Conservation (phyloP, 176 grass and related monocot genomes). For the Oryza brachyantha region DNA sequence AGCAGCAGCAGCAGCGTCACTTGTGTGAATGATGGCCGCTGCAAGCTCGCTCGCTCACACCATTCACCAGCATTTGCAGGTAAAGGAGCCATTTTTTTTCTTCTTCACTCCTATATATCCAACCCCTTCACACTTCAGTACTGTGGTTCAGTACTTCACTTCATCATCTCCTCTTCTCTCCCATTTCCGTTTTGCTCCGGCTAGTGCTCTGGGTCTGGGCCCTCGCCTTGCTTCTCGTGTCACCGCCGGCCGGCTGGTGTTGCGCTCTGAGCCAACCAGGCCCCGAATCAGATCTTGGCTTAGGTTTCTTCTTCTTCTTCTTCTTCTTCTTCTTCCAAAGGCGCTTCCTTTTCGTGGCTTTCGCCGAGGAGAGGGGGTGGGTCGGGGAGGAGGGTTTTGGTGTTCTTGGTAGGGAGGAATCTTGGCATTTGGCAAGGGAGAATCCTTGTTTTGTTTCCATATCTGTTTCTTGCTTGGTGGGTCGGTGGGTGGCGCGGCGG, state of each 20-base stretch:
- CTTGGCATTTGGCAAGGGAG: neutral
- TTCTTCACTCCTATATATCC: neutral
- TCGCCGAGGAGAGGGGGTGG: neutral
- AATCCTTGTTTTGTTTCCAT: neutral
- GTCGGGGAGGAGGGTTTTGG: neutral
- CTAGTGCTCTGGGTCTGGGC: neutral
- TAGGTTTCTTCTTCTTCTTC: neutral
- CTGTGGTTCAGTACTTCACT: no score
- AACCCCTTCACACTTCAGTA: neutral
- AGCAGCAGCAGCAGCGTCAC: neutral
- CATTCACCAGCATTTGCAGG: slow-evolving; percentile 1
- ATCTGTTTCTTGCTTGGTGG: neutral
- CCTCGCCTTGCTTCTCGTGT: neutral
- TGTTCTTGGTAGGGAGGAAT: neutral
- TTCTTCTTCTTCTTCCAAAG: slow-evolving; percentile 16
- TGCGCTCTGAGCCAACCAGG: slow-evolving; percentile 10
- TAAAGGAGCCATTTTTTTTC: neutral
- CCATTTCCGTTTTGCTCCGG: neutral
- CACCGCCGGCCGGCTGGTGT: neutral
- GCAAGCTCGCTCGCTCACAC: neutral
- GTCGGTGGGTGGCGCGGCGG: neutral
- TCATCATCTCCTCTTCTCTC: neutral
- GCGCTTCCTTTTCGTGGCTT: neutral
- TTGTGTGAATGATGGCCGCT: neutral
- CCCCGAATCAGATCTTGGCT: slow-evolving; percentile 48